phyloP scores from a whole-genome alignment of 1,139 yeast genomes.

The Ogataea hybrid region DNA sequence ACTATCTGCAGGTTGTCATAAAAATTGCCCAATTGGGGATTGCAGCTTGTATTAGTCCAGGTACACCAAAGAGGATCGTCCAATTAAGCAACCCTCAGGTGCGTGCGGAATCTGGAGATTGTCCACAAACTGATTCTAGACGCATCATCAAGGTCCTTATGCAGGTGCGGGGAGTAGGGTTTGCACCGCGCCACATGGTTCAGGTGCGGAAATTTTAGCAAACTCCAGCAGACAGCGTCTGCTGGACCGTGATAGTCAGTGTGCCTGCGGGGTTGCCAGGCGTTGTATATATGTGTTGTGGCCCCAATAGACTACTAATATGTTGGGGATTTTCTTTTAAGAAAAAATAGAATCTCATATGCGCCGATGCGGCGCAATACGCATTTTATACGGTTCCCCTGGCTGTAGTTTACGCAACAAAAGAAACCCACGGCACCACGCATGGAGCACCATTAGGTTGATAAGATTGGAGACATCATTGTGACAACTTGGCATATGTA shows the following conservation, averaged over 20 bases:
- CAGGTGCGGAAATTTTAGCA: neutral
- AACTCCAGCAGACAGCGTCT: no score
- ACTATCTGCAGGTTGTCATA: neutral
- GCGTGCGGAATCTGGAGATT: neutral
- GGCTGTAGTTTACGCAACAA: slow-evolving; percentile 3
- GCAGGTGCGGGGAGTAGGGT: neutral
- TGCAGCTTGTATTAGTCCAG: neutral
- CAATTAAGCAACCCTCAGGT: neutral
- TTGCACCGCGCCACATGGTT: neutral
- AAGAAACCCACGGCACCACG: slow-evolving; percentile 4
- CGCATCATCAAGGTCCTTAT: neutral
- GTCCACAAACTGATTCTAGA: neutral
- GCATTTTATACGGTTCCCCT: slow-evolving; percentile 5
- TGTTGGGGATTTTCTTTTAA: neutral
- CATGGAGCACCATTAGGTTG: slow-evolving; percentile 1
- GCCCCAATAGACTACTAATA: neutral
- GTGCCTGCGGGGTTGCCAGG: neutral
- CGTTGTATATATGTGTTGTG: no score
- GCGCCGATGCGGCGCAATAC: neutral
- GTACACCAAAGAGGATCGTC: neutral
- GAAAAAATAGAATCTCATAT: neutral
- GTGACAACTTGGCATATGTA: slow-evolving; percentile 3
- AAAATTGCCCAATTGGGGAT: neutral
- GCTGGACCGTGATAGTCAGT: neutral
- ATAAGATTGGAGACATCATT: slow-evolving; percentile 1